A percentile compares a stretch with the other conserved stretches of the same genome.
phyloP scores from a whole-genome alignment of 2,329 filamentous ascomycete genomes.

The Cladorrhinum sp. region DNA sequence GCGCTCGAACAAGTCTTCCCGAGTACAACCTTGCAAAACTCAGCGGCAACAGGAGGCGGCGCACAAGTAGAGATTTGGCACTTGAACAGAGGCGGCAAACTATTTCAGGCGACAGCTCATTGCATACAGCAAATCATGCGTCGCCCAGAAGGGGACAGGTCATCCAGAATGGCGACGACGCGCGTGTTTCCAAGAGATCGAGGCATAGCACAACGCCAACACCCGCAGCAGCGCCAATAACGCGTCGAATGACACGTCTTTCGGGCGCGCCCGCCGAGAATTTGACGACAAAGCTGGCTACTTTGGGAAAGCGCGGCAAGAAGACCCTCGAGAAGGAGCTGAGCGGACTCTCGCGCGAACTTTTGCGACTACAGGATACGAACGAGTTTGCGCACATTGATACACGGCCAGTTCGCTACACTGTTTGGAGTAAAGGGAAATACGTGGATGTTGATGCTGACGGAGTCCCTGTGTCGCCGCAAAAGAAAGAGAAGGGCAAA shows the following conservation, averaged over 20 bases:
- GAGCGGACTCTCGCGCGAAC: constrained; percentile 52
- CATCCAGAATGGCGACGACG: constrained; percentile 30
- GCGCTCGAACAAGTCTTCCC: constrained; percentile 53
- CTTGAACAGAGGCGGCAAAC: constrained; percentile 40
- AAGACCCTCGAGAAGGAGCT: constrained; percentile 50
- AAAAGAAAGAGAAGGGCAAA: constrained; percentile 35
- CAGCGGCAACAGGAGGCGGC: constrained; percentile 58
- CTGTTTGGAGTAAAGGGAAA: constrained; percentile 65
- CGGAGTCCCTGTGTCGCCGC: constrained; percentile 38
- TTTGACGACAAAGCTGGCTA: constrained; percentile 47
- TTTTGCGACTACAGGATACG: constrained; percentile 59
- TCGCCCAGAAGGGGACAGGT: constrained; percentile 26
- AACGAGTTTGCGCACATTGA: constrained; percentile 61
- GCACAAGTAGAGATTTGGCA: constrained; percentile 49
- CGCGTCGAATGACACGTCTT: constrained; percentile 45
- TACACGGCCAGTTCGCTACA: constrained; percentile 54
- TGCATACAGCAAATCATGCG: constrained; percentile 20
- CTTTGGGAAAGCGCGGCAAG: constrained; percentile 59
- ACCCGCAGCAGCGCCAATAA: constrained; percentile 26
- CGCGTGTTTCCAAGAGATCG: constrained; percentile 35
- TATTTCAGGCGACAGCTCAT: constrained; percentile 41
- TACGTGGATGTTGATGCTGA: constrained; percentile 46
- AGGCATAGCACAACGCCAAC: constrained; percentile 26
- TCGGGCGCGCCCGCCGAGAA: constrained; percentile 43
- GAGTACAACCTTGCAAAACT: constrained; percentile 67